These are phyloP conservation scores for Paecilomyces niveus DNA, from an alignment of 2,329 filamentous ascomycete genomes.

Conservation along the genomic window DNA sequence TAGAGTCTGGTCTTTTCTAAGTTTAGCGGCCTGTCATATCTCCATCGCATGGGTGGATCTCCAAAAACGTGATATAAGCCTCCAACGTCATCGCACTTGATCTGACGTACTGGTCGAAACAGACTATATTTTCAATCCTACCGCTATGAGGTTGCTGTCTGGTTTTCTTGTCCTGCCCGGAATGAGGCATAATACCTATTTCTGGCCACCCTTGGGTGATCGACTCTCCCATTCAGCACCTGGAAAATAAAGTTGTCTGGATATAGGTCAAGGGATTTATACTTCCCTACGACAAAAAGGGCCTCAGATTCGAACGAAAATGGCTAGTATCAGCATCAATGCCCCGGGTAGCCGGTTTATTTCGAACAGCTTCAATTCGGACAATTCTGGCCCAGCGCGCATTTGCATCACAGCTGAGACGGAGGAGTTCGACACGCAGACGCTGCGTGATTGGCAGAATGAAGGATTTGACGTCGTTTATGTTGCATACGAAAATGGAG, in stretches of 20 bases:
- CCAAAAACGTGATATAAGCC: not conserved
- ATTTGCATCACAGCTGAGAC: constrained; percentile 28
- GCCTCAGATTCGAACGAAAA: constrained; percentile 5
- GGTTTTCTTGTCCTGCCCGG: not conserved
- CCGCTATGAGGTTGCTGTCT: not conserved
- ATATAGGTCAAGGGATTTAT: no score
- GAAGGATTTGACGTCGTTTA: constrained; percentile 57
- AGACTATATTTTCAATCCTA: not conserved
- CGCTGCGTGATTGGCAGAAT: constrained; percentile 48
- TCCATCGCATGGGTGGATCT: not conserved
- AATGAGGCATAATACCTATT: not conserved
- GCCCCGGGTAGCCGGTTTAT: constrained; percentile 25
- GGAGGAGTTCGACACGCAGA: constrained; percentile 46
- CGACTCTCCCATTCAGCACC: not conserved
- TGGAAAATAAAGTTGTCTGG: no score
- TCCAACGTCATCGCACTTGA: not conserved
- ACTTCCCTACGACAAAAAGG: not conserved
- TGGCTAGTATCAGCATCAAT: constrained; percentile 28
- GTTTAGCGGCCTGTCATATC: not conserved
- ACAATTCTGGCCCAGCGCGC: constrained; percentile 15
- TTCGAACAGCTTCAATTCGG: constrained; percentile 24
- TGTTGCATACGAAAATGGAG: constrained; percentile 45
- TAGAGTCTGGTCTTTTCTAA: not conserved
- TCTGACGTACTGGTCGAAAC: not conserved
- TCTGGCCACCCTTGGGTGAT: not conserved